These are phyloP conservation scores for Anisodus acutangulus DNA, from an alignment of 257 asterid species.

Conservation along the genomic window DNA sequence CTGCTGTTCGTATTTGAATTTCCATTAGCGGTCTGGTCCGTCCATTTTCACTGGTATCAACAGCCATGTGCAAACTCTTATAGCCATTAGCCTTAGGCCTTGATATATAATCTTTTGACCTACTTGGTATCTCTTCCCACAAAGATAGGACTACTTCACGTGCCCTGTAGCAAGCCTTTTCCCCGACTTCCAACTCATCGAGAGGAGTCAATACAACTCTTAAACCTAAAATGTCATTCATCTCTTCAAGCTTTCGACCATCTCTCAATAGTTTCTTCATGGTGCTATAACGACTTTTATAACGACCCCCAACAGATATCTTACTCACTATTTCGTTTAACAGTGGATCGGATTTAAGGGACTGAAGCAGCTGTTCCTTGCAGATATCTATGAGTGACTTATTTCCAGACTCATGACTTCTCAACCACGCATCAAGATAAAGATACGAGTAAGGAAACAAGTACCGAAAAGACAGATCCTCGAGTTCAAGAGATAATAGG, in stretches of 20 bases:
- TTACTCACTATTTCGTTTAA: conserved; percentile 52
- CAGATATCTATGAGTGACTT: conserved; percentile 62
- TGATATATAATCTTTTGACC: conserved; percentile 83
- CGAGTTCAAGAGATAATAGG: conserved; percentile 72
- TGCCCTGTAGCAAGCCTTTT: conserved; percentile 83
- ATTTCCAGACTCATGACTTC: conserved; percentile 69
- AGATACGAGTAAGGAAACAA: conserved; percentile 85
- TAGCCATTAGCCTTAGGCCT: conserved; percentile 87
- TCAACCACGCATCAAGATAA: conserved; percentile 82
- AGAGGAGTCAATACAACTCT: conserved; percentile 65
- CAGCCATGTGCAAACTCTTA: conserved; percentile 88
- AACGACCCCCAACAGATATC: conserved; percentile 75
- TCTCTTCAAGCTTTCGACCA: conserved; percentile 91
- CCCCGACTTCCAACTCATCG: conserved; percentile 53
- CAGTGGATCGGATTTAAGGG: conserved; percentile 59
- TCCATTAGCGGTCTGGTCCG: conserved; percentile 76
- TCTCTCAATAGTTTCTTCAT: conserved; percentile 91
- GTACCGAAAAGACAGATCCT: conserved; percentile 85
- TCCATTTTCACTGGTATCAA: conserved; percentile 65
- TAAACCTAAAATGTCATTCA: conserved; percentile 78
- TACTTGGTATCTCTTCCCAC: conserved; percentile 79
- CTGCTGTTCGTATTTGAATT: conserved; percentile 83
- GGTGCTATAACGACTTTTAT: conserved; percentile 87
- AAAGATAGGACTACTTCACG: conserved; percentile 68
- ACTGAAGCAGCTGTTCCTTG: conserved; percentile 73